Conservation (phyloP, 2,329 filamentous ascomycete species). For the Ceratocystiopsis brevicomis region DNA sequence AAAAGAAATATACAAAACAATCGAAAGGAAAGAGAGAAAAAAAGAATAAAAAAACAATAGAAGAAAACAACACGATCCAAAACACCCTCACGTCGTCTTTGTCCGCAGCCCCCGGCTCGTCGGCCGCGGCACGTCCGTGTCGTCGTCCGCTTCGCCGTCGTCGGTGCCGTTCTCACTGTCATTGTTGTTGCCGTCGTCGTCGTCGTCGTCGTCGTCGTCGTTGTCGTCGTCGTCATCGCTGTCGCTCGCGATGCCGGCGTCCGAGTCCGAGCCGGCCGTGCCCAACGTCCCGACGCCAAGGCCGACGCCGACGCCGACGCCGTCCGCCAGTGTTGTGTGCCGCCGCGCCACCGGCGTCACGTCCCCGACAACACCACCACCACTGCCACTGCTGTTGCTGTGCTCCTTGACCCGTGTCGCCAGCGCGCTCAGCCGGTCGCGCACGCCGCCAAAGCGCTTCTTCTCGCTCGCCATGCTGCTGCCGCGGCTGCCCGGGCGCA, state of each 20-base stretch:
- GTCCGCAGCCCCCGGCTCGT: neutral
- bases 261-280: conserved; percentile 2
- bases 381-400: neutral
- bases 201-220: neutral
- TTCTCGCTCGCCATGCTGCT: neutral
- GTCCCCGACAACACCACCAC: neutral
- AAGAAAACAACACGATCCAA: neutral
- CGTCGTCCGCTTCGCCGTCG: too few species aligned
- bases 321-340: neutral
- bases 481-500: conserved; percentile 9
- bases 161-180: too few species aligned
- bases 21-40: neutral
- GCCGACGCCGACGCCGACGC: neutral
- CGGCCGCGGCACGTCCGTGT: conserved; percentile 6
- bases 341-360: conserved; percentile 3
- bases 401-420: conserved; percentile 12
- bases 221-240: neutral
- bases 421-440: conserved; percentile 12
- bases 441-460: conserved; percentile 6
- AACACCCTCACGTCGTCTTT: conserved; percentile 1
- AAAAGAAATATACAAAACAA: neutral
- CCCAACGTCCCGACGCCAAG: neutral
- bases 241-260: conserved; percentile 2
- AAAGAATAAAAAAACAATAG: neutral
- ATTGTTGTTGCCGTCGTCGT: neutral